Conservation (phyloP, 73 alveolate genomes). For the Paramecium pentaurelia region DNA sequence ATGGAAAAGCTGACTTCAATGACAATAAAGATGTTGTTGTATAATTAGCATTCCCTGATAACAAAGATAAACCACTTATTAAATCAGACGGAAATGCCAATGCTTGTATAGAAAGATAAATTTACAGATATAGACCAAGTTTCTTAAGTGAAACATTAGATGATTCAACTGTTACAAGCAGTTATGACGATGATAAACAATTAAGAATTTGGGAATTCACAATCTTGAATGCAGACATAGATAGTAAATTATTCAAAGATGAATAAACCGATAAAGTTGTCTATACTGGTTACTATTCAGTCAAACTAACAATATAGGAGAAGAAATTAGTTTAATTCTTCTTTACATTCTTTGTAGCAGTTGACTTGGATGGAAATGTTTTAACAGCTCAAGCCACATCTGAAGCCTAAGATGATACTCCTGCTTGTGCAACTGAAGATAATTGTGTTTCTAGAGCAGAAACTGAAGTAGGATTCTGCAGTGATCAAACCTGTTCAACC, state of each 20-base stretch:
- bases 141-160: conserved; percentile 15
- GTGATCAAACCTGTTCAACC: background rate
- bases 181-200: background rate
- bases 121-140: conserved; percentile 14
- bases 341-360: background rate
- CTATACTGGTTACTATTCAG: conserved; percentile 10
- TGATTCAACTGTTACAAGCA: background rate
- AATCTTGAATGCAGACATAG: background rate
- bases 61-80: background rate
- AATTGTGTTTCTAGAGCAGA: conserved; percentile 26
- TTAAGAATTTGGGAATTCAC: conserved; percentile 18
- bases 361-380: background rate
- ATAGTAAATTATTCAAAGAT: background rate
- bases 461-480: background rate
- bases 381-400: background rate
- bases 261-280: background rate
- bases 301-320: background rate
- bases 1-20: background rate
- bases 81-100: background rate
- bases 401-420: background rate
- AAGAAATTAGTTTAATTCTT: background rate
- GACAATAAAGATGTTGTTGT: background rate
- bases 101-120: background rate
- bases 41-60: background rate
- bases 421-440: conserved; percentile 31